These are phyloP conservation scores for Eucalyptus regnans DNA, from an alignment of 345 rosid genomes.

Conservation along the genomic window DNA sequence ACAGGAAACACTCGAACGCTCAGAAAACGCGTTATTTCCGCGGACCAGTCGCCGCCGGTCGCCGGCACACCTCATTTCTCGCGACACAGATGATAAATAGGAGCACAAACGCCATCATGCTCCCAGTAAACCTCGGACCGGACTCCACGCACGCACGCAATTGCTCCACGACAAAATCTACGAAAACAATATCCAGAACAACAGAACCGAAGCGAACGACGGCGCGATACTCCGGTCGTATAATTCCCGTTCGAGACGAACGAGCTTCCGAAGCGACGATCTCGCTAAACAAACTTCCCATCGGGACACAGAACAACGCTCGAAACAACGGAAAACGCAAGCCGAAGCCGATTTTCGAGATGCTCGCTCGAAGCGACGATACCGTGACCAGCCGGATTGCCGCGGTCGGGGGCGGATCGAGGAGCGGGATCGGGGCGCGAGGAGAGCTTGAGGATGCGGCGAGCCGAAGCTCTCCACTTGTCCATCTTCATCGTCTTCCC, in stretches of 20 bases:
- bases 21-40: neutral
- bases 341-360: neutral
- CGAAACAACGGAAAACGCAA: neutral
- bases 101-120: neutral
- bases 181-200: neutral
- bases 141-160: neutral
- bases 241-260: neutral
- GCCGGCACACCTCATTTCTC: neutral
- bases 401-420: neutral
- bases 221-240: neutral
- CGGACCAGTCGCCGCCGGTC: neutral
- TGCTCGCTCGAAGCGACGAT: neutral
- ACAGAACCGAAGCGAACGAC: neutral
- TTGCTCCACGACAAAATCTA: neutral
- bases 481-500: constrained; percentile 13
- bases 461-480: constrained; percentile 26
- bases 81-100: neutral
- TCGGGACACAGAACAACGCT: neutral
- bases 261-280: neutral
- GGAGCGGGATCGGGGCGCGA: constrained; percentile 7
- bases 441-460: constrained; percentile 8
- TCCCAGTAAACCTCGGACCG: neutral
- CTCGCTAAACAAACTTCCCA: neutral
- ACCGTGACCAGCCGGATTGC: neutral
- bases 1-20: neutral